A percentile compares a stretch with the other conserved stretches of the same genome.
phyloP scores from a whole-genome alignment of 192 early-diverging fungal genomes.

The Entomortierella chlamydospora region DNA sequence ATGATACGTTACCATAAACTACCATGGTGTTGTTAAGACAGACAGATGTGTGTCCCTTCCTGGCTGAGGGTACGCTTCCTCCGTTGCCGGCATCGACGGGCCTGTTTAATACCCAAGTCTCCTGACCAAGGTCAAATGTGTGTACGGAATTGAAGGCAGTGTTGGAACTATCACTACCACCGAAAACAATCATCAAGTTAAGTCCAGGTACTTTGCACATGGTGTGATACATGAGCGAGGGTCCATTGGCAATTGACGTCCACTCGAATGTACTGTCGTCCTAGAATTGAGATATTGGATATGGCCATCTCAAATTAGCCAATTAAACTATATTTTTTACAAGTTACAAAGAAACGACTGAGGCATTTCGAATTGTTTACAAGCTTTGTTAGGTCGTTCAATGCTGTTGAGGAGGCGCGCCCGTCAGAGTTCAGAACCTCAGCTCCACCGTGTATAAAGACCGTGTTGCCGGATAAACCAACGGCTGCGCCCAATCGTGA shows the following conservation, averaged over 20 bases:
- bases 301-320: neutral
- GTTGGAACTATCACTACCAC: conserved; percentile 65
- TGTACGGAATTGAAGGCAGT: conserved; percentile 62
- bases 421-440: conserved; percentile 7
- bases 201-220: conserved; percentile 66
- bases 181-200: conserved; percentile 70
- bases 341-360: no score
- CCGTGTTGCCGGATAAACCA: conserved; percentile 9
- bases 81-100: conserved; percentile 40
- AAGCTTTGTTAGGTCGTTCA: conserved; percentile 25
- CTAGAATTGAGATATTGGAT: neutral
- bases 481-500: conserved; percentile 39
- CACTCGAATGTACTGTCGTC: conserved; percentile 62
- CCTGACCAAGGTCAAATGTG: conserved; percentile 57
- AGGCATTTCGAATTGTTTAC: conserved; percentile 4
- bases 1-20: conserved; percentile 66
- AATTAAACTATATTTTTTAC: neutral
- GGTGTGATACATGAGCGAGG: conserved; percentile 62
- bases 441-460: conserved; percentile 37
- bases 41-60: conserved; percentile 71
- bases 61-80: conserved; percentile 59
- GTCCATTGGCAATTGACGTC: conserved; percentile 66
- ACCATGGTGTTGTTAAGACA: conserved; percentile 74
- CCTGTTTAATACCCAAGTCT: conserved; percentile 63
- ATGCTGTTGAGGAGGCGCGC: conserved; percentile 10